phyloP scores from a whole-genome alignment of 441 rosid genomes.

The Lepidium campestre region DNA sequence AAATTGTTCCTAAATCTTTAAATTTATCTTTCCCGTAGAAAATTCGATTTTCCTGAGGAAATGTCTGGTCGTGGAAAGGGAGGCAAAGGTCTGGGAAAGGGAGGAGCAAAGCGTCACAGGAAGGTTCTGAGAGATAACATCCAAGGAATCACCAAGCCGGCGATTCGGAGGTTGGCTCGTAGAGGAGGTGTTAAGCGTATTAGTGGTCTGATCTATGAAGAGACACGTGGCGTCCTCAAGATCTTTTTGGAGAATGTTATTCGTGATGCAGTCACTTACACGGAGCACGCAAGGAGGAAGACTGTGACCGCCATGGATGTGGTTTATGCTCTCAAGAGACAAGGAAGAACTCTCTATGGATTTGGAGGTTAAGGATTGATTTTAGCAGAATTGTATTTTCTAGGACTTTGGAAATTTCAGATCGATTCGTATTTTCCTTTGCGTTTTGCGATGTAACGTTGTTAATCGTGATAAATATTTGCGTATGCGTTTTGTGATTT shows the following conservation, averaged over 20 bases:
- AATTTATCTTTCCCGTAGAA: neutral
- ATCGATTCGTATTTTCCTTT: neutral
- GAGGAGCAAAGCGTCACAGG: constrained; percentile 41
- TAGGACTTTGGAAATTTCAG: neutral
- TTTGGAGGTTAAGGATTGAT: constrained; percentile 21
- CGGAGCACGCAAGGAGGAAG: constrained; percentile 40
- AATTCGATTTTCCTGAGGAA: neutral
- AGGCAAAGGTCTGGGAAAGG: constrained; percentile 40
- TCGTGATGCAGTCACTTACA: constrained; percentile 36
- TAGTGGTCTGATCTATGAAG: constrained; percentile 48
- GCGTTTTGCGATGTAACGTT: neutral
- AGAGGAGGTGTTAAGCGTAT: constrained; percentile 45
- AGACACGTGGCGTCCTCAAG: constrained; percentile 35
- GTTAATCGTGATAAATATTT: neutral
- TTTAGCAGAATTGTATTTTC: neutral
- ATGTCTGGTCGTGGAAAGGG: constrained; percentile 45
- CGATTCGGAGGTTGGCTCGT: constrained; percentile 40
- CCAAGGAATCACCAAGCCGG: constrained; percentile 47
- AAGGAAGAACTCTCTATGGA: constrained; percentile 37
- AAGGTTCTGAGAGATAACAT: constrained; percentile 50
- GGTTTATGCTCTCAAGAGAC: constrained; percentile 43
- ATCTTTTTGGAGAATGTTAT: constrained; percentile 33
- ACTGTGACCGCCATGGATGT: constrained; percentile 48
- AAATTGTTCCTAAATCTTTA: neutral
- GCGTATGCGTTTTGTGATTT: neutral